Base-by-base conservation (phyloP, 345 rosid species). In the Lepidium africanum region DNA sequence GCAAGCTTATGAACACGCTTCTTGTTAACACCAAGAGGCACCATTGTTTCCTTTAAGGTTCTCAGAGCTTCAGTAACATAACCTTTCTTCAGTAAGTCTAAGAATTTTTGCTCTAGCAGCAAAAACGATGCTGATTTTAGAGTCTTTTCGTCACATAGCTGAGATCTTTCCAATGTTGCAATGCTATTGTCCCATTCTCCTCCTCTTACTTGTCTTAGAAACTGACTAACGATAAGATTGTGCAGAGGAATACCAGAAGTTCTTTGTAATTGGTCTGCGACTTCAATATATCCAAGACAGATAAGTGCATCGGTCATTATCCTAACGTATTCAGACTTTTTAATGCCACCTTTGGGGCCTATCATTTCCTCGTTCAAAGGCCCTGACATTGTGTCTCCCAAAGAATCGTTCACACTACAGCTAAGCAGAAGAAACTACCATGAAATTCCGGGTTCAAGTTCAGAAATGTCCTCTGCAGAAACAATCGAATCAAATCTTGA, bases 181-280 rank as follows among this genome's bases (percentile, higher is more conserved):
- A 85, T 42, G 60, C 85, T 81, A 10, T 76, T 76, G 43, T 85
- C 83, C 92, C 90, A 87, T 13, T 77, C 56, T 62, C 84, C 80
- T 62, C 49, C 55, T 50, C 65, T 70, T 13, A 83, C 74, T 73
- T 76, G 81, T 43, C 74, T 52, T 65, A 80, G 79, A 72, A 85
- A 77, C 65, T 45, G 3, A 53, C 69, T 73, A 58, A 52, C 78
- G 1, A 10, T 39, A 6, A 79, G 39, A 6, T 73, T 63, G 35
- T 79, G 81, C 16, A 83, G 65, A 2, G 70, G 42, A 78, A 78
- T 78, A 40, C 83, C 80, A 0, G 86, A 87, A 5, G 78, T 81
- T 33, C 80, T 65, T 77, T 85, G 84, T 16, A 87, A 70, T 63
- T 15, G 66, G 10, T 76, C 76, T 6, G 78, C 83, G 23, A 55